These are phyloP conservation scores for Pestalotiopsis sp. DNA, from an alignment of 2,329 filamentous ascomycete genomes.

Conservation along the genomic window DNA sequence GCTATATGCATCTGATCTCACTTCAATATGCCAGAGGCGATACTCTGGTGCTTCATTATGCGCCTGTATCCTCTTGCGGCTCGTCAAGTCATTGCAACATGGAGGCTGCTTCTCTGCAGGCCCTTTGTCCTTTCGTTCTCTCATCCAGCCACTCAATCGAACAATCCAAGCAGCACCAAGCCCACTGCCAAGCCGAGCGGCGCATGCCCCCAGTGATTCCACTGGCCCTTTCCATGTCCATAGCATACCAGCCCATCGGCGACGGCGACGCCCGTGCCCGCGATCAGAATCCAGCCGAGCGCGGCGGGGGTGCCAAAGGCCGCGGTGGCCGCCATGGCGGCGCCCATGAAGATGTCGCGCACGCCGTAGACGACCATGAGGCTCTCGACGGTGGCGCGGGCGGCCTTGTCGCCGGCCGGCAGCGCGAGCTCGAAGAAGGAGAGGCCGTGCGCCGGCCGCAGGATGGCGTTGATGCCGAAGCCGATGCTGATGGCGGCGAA, in stretches of 20 bases:
- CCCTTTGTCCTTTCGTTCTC: background rate
- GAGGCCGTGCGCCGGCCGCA: constrained; percentile 35
- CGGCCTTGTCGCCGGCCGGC: constrained; percentile 29
- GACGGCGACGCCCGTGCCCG: constrained; percentile 41
- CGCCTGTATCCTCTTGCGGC: too few species aligned
- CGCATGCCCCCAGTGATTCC: constrained; percentile 53
- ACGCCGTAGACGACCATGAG: constrained; percentile 49
- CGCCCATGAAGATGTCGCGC: constrained; percentile 52
- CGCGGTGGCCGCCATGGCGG: constrained; percentile 37
- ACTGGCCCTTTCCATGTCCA: constrained; percentile 41
- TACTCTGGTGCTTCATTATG: too few species aligned
- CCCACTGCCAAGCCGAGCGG: constrained; percentile 39
- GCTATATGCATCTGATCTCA: too few species aligned
- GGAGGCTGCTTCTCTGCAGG: too few species aligned
- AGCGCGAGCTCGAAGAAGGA: constrained; percentile 38
- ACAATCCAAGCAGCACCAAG: constrained; percentile 15
- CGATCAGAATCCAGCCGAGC: constrained; percentile 45
- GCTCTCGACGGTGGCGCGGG: constrained; percentile 42
- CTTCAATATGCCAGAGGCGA: too few species aligned
- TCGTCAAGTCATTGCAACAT: too few species aligned
- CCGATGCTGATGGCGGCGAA: constrained; percentile 28
- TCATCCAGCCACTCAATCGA: background rate
- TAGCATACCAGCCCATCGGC: constrained; percentile 48
- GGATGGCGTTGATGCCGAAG: constrained; percentile 43
- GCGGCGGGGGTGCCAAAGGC: constrained; percentile 40